A percentile compares a stretch with the other conserved stretches of the same genome.
Conservation (phyloP, 768 basidiomycete species). For the Ramaria rubella region DNA sequence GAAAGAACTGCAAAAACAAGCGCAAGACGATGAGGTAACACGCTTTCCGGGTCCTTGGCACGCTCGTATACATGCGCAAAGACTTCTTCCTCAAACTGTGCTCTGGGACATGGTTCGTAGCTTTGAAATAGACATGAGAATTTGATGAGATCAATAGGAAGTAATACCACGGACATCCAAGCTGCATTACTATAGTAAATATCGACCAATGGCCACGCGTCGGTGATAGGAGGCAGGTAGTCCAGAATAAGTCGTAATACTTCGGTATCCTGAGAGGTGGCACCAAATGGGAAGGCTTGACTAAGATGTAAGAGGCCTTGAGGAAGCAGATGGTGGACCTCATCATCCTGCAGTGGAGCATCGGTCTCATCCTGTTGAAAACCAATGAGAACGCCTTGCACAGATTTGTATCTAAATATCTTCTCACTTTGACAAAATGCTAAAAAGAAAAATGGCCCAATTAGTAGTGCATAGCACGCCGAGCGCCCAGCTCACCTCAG, state of each 20-base stretch:
- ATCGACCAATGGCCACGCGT: constrained; percentile 53
- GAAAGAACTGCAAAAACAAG: constrained; percentile 62
- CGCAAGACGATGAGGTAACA: constrained; percentile 50
- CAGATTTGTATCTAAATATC: background rate
- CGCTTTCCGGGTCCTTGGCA: constrained; percentile 16
- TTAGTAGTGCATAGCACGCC: background rate
- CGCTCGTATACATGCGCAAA: constrained; percentile 48
- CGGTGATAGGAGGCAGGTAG: constrained; percentile 48
- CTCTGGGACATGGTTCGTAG: constrained; percentile 61
- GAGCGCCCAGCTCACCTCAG: constrained; percentile 48
- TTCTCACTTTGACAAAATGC: constrained; percentile 10
- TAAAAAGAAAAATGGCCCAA: background rate
- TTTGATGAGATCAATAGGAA: background rate
- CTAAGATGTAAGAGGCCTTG: constrained; percentile 52
- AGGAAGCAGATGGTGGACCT: constrained; percentile 14
- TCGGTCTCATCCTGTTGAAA: constrained; percentile 4
- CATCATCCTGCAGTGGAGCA: background rate
- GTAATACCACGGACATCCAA: constrained; percentile 51
- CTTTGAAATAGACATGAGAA: constrained; percentile 24
- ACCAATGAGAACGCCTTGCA: background rate
- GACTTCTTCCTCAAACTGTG: constrained; percentile 55
- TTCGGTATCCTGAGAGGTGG: background rate
- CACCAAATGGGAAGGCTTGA: constrained; percentile 54
- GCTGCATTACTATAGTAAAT: constrained; percentile 60
- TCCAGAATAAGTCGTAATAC: background rate